Evolutionary conservation across 345 rosid species (phyloP).

Genomic region (Hibiscus mutabilis): DNA sequence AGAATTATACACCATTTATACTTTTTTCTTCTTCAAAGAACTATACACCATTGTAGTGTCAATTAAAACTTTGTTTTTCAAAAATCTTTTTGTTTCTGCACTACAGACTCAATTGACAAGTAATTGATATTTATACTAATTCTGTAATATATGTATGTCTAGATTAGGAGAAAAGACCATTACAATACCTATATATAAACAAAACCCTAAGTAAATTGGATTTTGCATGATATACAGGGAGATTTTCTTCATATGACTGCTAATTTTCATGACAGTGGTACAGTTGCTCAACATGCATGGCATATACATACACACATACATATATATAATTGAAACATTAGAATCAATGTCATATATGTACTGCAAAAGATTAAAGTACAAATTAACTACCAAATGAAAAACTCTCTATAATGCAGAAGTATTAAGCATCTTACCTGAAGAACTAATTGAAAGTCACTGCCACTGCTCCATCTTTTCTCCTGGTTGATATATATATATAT

Average conservation of each 20-base stretch:
- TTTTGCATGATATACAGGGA: not conserved
- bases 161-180: not conserved
- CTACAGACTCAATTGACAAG: too few species aligned
- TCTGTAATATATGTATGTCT: too few species aligned
- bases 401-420: not conserved
- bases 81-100: too few species aligned
- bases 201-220: not conserved
- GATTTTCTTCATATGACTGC: not conserved
- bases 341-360: not conserved
- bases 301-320: not conserved
- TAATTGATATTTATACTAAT: too few species aligned
- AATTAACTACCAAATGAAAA: not conserved
- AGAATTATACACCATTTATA: too few species aligned
- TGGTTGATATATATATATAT: not conserved
- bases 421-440: slow-evolving; percentile 3
- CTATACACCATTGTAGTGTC: too few species aligned
- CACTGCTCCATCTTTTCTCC: not conserved
- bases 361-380: not conserved
- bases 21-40: too few species aligned
- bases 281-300: not conserved
- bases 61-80: too few species aligned
- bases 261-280: not conserved
- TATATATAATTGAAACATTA: not conserved
- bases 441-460: not conserved
- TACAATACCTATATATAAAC: not conserved